Evolutionary conservation across 1,139 yeast species (phyloP).

Genomic region (Debaryomyces fabryi): DNA sequence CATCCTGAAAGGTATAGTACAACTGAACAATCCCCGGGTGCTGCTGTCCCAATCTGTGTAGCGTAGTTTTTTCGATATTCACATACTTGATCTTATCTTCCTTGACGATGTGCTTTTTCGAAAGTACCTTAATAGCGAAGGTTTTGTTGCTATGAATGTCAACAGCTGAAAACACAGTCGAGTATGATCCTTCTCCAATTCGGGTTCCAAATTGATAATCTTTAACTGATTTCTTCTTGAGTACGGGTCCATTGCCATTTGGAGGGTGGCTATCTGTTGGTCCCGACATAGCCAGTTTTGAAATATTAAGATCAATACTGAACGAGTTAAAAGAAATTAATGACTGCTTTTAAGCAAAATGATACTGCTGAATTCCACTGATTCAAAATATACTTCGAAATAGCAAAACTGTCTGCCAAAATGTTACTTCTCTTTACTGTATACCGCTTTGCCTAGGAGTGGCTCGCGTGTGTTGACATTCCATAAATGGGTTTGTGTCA

Average conservation of each 20-base stretch:
- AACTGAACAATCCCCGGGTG: constrained; percentile 70
- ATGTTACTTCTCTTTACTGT: neutral
- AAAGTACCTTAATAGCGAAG: constrained; percentile 74
- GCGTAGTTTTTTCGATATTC: constrained; percentile 74
- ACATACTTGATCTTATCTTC: constrained; percentile 82
- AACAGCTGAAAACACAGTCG: constrained; percentile 72
- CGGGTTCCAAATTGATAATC: constrained; percentile 75
- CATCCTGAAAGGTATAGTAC: constrained; percentile 81
- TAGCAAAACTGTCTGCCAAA: neutral
- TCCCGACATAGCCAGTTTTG: constrained; percentile 6
- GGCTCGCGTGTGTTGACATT: constrained; percentile 8
- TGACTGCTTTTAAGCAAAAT: neutral
- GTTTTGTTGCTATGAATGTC: constrained; percentile 58
- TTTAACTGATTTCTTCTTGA: constrained; percentile 46
- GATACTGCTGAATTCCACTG: neutral
- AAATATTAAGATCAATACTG: neutral
- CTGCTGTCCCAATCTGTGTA: constrained; percentile 69
- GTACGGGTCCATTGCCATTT: constrained; percentile 1
- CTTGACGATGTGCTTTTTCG: constrained; percentile 72
- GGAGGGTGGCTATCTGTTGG: constrained; percentile 4
- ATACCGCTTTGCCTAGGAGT: neutral
- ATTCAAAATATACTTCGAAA: neutral
- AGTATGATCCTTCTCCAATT: constrained; percentile 81
- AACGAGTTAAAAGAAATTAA: neutral
- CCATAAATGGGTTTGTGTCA: constrained; percentile 7